Conservation (phyloP, 2,329 filamentous ascomycete genomes). For the Trichoderma oligosporum region DNA sequence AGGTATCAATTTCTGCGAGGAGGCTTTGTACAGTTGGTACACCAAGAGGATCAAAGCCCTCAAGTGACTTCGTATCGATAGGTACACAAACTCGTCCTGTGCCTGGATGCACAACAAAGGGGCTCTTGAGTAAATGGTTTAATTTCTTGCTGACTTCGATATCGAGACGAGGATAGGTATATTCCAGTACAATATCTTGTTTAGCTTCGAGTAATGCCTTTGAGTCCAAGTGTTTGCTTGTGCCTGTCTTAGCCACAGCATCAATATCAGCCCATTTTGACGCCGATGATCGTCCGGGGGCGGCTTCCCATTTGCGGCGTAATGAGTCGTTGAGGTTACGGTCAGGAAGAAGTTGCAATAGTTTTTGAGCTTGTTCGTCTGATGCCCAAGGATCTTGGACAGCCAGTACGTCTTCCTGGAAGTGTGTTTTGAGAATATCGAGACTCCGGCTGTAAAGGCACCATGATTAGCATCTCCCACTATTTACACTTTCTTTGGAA, state of each 20-base stretch:
- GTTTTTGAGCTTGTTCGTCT: constrained; percentile 66
- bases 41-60: constrained; percentile 77
- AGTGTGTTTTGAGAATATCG: constrained; percentile 77
- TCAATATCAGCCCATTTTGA: constrained; percentile 96
- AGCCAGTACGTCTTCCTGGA: constrained; percentile 75
- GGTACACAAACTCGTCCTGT: constrained; percentile 94
- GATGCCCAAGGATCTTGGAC: constrained; percentile 82
- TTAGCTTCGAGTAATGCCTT: constrained; percentile 80
- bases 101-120: constrained; percentile 93
- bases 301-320: constrained; percentile 84
- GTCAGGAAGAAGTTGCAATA: constrained; percentile 84
- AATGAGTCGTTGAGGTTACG: constrained; percentile 71
- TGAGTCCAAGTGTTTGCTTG: constrained; percentile 67
- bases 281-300: constrained; percentile 69
- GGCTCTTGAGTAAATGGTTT: constrained; percentile 95
- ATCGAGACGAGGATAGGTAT: constrained; percentile 95
- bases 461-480: not conserved
- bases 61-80: constrained; percentile 70
- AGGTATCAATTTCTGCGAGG: constrained; percentile 80
- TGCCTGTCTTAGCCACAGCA: constrained; percentile 71
- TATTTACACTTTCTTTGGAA: not conserved
- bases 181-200: constrained; percentile 93
- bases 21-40: constrained; percentile 89
- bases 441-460: constrained; percentile 64
- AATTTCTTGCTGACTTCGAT: constrained; percentile 96